phyloP scores from a whole-genome alignment of 2,329 filamentous ascomycete genomes.

The Teratosphaeria zuluensis region DNA sequence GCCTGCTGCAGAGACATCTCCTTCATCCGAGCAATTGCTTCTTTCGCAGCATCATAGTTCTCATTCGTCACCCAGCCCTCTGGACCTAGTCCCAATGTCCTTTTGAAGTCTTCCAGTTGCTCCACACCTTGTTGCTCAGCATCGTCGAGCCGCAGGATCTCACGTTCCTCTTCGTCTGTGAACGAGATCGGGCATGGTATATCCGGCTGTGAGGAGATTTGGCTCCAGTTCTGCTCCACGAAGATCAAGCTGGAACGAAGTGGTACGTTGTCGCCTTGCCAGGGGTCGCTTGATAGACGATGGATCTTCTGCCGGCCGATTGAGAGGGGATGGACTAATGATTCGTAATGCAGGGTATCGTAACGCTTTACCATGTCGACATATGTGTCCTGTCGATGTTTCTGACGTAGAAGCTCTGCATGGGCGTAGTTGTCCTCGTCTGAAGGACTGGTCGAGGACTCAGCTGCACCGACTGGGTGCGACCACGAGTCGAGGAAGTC shows the following conservation, averaged over 20 bases:
- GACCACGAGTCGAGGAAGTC: constrained; percentile 28
- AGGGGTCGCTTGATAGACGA: constrained; percentile 10
- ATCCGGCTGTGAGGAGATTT: neutral
- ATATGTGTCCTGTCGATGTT: constrained; percentile 8
- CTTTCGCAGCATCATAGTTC: constrained; percentile 11
- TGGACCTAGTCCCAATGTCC: constrained; percentile 9
- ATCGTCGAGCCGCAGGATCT: constrained; percentile 19
- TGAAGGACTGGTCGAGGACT: neutral
- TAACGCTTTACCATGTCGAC: constrained; percentile 6
- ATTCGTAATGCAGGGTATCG: constrained; percentile 11
- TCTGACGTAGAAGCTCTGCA: neutral
- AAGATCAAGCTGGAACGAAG: constrained; percentile 13
- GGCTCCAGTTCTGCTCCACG: constrained; percentile 9
- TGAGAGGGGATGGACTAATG: constrained; percentile 11
- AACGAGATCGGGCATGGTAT: constrained; percentile 11
- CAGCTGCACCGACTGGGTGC: neutral
- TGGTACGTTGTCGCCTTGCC: constrained; percentile 19
- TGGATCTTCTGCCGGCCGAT: constrained; percentile 12
- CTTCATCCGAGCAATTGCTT: constrained; percentile 15
- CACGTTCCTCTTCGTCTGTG: constrained; percentile 5
- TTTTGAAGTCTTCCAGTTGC: constrained; percentile 12
- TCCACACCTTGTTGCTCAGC: constrained; percentile 12
- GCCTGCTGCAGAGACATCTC: constrained; percentile 13
- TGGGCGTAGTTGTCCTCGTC: neutral
- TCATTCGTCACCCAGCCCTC: constrained; percentile 15